Evolutionary conservation across 2,329 filamentous ascomycete genomes (phyloP), one percentile per base, ranked within the genome.

Genomic region (Periglandula ipomoeae): DNA sequence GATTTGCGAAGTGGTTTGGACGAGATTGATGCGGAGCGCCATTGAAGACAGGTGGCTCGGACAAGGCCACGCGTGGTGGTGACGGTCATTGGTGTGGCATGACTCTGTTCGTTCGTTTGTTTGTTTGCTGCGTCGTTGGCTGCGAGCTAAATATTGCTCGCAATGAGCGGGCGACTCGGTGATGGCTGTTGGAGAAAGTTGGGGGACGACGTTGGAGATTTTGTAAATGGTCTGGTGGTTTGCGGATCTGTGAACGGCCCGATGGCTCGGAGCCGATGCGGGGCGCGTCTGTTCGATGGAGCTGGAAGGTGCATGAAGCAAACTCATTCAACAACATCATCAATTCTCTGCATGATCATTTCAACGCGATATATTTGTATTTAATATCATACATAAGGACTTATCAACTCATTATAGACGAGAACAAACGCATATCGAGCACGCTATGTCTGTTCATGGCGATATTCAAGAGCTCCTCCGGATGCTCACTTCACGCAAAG

Each of bases 381-480:
- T 11, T n/a, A 34, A 11, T 34, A 11, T 34, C 13, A n/a, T n/a
- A n/a, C n/a, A n/a, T n/a, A n/a, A n/a, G n/a, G n/a, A n/a, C n/a
- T n/a, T n/a, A n/a, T n/a, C n/a, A n/a, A n/a, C 8, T n/a, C 1
- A n/a, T 15, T 4, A 15, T 34, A 7, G 32, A 34, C 13, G 6
- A 11, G 32, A 34, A 7, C 32, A 34, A 15, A 11, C n/a, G 13
- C 11, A n/a, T n/a, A 6, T 34, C 7, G 3, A n/a, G 5, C 15
- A 27, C 23, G 41, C n/a, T 30, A 80, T 81, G 77, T 70, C 75
- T 7, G 69, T 73, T 1, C 76, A 80, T 53, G 71, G 77, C 51
- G 79, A 83, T 54, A 63, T 83, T 20, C 78, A 82, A 56, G 79
- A 81, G 58, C 71, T 83, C 15, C 68, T 83, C 47, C 77, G 78